These are phyloP conservation scores for Eucalyptus decipiens DNA, from an alignment of 345 rosid genomes.

Conservation along the genomic window DNA sequence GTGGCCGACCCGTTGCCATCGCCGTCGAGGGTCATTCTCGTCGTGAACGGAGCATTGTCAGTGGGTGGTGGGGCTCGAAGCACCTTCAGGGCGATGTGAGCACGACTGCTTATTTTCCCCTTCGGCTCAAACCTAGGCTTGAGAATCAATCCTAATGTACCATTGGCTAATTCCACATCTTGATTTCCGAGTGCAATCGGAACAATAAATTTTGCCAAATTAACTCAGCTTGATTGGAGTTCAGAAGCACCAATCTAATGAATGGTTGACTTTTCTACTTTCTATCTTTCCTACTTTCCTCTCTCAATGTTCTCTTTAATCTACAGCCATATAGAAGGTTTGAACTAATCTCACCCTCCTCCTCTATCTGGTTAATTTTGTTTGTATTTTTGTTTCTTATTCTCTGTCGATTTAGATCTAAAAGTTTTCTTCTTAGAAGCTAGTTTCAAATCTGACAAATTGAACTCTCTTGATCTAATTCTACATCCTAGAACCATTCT, in stretches of 20 bases:
- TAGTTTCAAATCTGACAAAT: not conserved
- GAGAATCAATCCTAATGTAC: not conserved
- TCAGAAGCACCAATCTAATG: not conserved
- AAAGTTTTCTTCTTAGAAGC: not conserved
- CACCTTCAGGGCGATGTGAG: not conserved
- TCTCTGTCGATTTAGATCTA: not conserved
- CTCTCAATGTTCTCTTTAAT: not conserved
- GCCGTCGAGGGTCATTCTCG: no score
- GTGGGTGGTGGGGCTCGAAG: not conserved
- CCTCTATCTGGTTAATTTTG: not conserved
- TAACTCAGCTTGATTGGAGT: not conserved
- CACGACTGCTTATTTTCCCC: not conserved
- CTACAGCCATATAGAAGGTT: no score
- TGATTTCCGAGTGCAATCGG: not conserved
- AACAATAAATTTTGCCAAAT: not conserved
- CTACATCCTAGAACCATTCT: not conserved
- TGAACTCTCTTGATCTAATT: not conserved
- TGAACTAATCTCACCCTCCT: not conserved
- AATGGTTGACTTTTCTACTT: not conserved
- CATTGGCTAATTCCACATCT: not conserved
- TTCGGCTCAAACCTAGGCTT: not conserved
- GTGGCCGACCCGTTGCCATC: no score
- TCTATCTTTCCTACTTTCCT: not conserved
- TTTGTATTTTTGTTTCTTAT: not conserved
- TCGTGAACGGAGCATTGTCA: no score